Evolutionary conservation across 345 rosid genomes (phyloP), one percentile per base, ranked within the genome.

Genomic region (Tarenaya hassleriana): DNA sequence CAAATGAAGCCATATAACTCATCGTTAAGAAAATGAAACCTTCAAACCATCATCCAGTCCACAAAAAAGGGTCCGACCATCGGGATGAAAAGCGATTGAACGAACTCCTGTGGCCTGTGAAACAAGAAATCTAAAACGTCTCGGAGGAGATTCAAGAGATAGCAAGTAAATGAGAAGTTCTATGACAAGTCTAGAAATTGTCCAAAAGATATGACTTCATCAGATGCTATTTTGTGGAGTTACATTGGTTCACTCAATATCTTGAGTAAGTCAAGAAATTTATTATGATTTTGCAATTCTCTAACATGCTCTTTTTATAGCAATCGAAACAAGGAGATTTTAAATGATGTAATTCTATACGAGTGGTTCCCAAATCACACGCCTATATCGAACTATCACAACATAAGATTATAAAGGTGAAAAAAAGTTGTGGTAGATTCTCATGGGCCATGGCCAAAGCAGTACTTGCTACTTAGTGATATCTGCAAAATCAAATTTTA

Each of bases 21-120:
- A 54, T 47, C n/a, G 24, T 3, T 47, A 54, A 42, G 31, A 47
- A 33, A 48, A 64, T 42, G 68, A 73, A 66, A 88, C 97, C 98
- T 88, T 88, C 61, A 88, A 74, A 71, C 75, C 59, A 53, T 86
- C 94, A 39, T 94, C 97, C 64, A 75, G 67, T 60, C 99, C 99
- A 74, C 84, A 85, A 59, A 88, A 82, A 42, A 94, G 77, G 11
- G 94, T 83, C 69, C 75, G 75, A 34, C 99, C 99, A 70, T 88
- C 99, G 44, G 94, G 92, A 68, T 94, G 91, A 58, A 88, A 94
- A 55, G 78, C 44, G 47, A 78, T 70, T 51, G 85, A 4, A 19
- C 84, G 84, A 64, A 94, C 92, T 60, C 86, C 95, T 11, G 81
- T 55, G 34, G 77, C 85, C 99, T 94, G 78, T 61, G 50, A 52